Conservation (phyloP, 2,329 filamentous ascomycete genomes). For the Trichoderma sp. region DNA sequence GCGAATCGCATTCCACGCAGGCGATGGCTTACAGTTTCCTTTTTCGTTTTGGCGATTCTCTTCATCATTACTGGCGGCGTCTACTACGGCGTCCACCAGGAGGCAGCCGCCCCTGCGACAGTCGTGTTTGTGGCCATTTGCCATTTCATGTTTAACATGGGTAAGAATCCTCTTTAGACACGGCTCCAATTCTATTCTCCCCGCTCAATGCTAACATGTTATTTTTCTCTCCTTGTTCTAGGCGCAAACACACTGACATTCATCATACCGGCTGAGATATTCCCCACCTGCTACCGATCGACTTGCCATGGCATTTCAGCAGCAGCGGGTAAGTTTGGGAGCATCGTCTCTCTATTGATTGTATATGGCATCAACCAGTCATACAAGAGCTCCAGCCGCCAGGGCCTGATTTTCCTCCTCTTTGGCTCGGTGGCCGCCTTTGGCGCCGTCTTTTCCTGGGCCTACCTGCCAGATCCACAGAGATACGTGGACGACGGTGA, state of each 20-base stretch:
- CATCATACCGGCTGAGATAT: conserved; percentile 63
- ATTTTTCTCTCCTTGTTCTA: conserved; percentile 22
- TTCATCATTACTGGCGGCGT: conserved; percentile 51
- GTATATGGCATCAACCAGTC: conserved; percentile 50
- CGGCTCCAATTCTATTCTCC: neutral
- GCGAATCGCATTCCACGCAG: conserved; percentile 49
- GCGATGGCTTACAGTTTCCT: conserved; percentile 50
- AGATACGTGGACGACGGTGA: conserved; percentile 38
- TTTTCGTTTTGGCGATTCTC: conserved; percentile 45
- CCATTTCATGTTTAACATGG: conserved; percentile 56
- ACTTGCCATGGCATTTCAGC: conserved; percentile 63
- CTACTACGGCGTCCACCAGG: conserved; percentile 48
- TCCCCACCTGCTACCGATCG: conserved; percentile 61
- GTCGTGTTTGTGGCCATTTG: conserved; percentile 52
- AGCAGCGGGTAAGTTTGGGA: conserved; percentile 58
- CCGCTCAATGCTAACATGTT: neutral
- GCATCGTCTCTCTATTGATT: conserved; percentile 51
- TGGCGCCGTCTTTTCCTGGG: conserved; percentile 52
- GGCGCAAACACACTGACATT: conserved; percentile 63
- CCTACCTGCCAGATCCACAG: conserved; percentile 50
- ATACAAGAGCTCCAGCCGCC: conserved; percentile 42
- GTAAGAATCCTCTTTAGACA: conserved; percentile 29
- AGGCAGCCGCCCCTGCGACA: conserved; percentile 43
- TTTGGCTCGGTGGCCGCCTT: conserved; percentile 50
- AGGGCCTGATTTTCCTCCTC: conserved; percentile 50